Base-by-base conservation (phyloP, 1,284 basidiomycete species). In the Mycena sp. region DNA sequence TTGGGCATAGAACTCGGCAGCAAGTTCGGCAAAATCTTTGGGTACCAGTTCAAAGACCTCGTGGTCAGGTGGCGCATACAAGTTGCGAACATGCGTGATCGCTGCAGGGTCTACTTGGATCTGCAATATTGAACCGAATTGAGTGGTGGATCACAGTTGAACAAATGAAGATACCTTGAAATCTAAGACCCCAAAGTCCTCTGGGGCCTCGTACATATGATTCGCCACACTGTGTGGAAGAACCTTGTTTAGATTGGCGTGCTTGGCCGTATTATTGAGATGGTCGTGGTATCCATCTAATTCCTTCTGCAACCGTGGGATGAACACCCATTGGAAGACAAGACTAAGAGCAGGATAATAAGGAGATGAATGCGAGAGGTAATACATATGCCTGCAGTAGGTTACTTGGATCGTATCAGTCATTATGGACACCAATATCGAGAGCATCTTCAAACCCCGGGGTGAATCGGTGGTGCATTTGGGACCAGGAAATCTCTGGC, bases 261-360 rank as follows among this genome's bases (percentile, higher is more conserved):
- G 69, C 3, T 65, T 66, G 2, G 53, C 41, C 1, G 58, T 75
- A 7, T 11, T 43, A 50, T 80, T 81, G 38, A 60, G 53, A 10
- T 38, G 53, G 6, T 59, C 16, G 16, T 37, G 32, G 58, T 64
- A 79, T 1, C 41, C 37, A 65, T 82, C 73, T 1, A 80, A 69
- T 57, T 81, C 76, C 0, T 16, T 17, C 53, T 82, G 80, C 16
- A 81, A 50, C 70, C 70, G 80, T 0, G 79, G 80, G 35, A 81
- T 76, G 10, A 70, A 71, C 23, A 81, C 46, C 73, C 73, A 81
- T 1, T 63, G 72, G 56, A 81, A 81, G 2, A 78, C 65, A 9
- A 78, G 58, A 1, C 78, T 80, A 21, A 38, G 60, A 10, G 29
- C 14, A 29, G 45, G 53, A 23, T 30, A 35, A 9, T 37, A 54